Evolutionary conservation across 1,139 yeast species (phyloP), one percentile per base, ranked within the genome.

Genomic region (Meyerozyma carpophila): DNA sequence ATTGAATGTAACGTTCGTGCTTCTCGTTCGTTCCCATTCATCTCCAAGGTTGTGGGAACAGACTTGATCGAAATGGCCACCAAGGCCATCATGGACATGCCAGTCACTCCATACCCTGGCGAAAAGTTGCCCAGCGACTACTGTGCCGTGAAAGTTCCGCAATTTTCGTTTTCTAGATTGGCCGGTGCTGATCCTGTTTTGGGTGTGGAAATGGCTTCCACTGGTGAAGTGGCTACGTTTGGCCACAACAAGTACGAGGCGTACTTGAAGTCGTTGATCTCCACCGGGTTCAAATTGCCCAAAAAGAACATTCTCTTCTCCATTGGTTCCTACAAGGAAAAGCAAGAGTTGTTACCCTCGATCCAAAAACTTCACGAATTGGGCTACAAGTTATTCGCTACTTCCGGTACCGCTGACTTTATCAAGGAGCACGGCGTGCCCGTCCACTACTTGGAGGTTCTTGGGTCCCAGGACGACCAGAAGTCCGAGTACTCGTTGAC

Each of bases 201-300:
- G 55, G 98, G 98, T 70, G 98, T 93, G 55, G 98, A 93, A 70
- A 93, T 93, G 98, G 98, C 98, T 32, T 91, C 98, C 25, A 93
- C 98, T 50, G 98, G 98, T 79, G 98, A 93, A 70, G 98, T 93
- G 59, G 99, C 99, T 43, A 82, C 95, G 52, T 91, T 94, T 63
- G 99, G 98, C 60, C 89, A 77, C 62, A 84, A 93, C 77, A 91
- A 93, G 69, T 90, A 90, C 61, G 98, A 94, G 71, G 98, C 98
- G 28, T 94, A 94, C 72, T 72, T 94, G 70, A 93, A 94, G 72
- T 86, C 98, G 34, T 78, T 93, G 65, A 76, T 93, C 49, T 90
- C 98, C 14, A 89, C 98, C 49, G 98, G 98, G 29, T 90, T 94
- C 81, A 83, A 82, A 61, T 74, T 91, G 54, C 98, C 98, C 58